Evolutionary conservation across 306 rosid genomes (phyloP), one percentile per base, ranked within the genome.

Genomic region (Cicer cuneatum): DNA sequence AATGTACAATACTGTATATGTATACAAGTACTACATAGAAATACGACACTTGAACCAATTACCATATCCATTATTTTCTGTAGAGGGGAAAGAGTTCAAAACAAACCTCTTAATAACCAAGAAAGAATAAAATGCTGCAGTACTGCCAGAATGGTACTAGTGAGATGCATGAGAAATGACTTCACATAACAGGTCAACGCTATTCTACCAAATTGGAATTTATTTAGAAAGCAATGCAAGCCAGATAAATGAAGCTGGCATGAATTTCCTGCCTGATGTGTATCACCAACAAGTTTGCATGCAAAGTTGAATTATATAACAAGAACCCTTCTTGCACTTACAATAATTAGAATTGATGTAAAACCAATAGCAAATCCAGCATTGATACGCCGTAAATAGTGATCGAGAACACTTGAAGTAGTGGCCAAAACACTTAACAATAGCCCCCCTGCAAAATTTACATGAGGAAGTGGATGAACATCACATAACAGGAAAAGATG

Each of bases 311-410:
- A 57, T 11, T 66, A 77, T 35, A 74, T 6, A 59, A 62, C 48
- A 74, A 43, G 71, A 57, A 67, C 64, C 62, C 41, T 49, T 59
- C 52, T 43, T 14, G 86, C 21, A 85, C 97, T 90, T 87, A 90
- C 99, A 80, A 94, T 94, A 74, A 94, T 94, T 71, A 94, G 83
- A 73, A 94, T 87, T 14, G 99, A 94, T 58, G 99, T 94, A 78
- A 94, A 90, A 83, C 99, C 99, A 67, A 94, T 92, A 24, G 97
- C 90, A 82, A 92, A 87, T 56, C 97, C 99, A 1, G 97, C 97
- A 72, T 94, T 94, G 61, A 78, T 72, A 21, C 85, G 89, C 78
- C 99, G 89, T 35, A 94, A 89, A 83, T 94, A 86, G 79, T 92
- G 97, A 78, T 94, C 99, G 16, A 94, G 93, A 77, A 92, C 81